Percentiles rank a stretch among this genome's conserved stretches.
phyloP scores from a whole-genome alignment of 208 protist genomes.

The Leishmania martiniquensis region DNA sequence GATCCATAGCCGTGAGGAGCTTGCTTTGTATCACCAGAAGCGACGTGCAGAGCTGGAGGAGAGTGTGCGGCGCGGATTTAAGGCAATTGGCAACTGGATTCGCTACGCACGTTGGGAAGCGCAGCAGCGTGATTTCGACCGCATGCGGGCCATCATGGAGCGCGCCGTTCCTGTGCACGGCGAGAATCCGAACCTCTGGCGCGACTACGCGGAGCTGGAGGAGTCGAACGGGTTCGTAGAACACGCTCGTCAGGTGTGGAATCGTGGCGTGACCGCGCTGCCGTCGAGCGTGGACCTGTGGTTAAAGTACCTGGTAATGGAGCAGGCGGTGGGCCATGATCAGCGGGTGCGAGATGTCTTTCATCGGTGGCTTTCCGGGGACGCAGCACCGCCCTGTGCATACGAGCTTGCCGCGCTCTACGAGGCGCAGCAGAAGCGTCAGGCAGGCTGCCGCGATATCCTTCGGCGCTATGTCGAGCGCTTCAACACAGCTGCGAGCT shows the following conservation, averaged over 20 bases:
- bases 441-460: conserved; percentile 54
- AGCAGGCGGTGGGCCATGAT: conserved; percentile 96
- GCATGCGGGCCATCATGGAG: conserved; percentile 97
- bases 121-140: conserved; percentile 94
- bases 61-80: conserved; percentile 81
- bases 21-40: conserved; percentile 93
- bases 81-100: conserved; percentile 88
- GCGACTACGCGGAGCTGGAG: conserved; percentile 99
- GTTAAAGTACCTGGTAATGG: conserved; percentile 96
- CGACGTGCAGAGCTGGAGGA: conserved; percentile 97
- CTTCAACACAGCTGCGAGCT: conserved; percentile 70
- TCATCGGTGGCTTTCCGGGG: conserved; percentile 94
- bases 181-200: conserved; percentile 90
- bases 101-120: conserved; percentile 99
- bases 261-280: conserved; percentile 95
- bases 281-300: conserved; percentile 97
- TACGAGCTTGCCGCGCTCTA: conserved; percentile 96
- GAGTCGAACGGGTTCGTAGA: conserved; percentile 97
- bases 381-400: conserved; percentile 62
- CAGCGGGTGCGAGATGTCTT: conserved; percentile 91
- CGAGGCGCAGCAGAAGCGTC: conserved; percentile 63
- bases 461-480: conserved; percentile 73
- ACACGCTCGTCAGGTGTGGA: conserved; percentile 97
- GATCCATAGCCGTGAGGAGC: conserved; percentile 96
- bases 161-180: conserved; percentile 92